Base-by-base conservation (phyloP, 768 basidiomycete genomes). In the Tephrocybe sp. region DNA sequence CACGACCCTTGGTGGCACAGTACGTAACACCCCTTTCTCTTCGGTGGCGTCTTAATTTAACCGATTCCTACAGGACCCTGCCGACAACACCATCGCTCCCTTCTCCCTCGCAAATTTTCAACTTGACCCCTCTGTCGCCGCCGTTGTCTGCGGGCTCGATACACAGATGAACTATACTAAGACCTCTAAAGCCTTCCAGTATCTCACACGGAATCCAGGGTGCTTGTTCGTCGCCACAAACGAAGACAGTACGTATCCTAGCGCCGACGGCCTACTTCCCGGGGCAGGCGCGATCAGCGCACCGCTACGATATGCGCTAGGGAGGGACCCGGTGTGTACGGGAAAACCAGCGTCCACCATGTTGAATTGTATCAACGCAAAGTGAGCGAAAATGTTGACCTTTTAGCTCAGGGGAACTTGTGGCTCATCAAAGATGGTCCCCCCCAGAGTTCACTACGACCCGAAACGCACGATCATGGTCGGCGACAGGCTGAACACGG, bases 141-240 rank as follows among this genome's bases (percentile, higher is more conserved):
- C 91, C 9, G 96, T 99, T 12, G 75, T 98, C n/a, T 95, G 93
- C 64, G 96, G 96, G 1, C 79, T 95, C 21, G 96, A 98, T 69
- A 79, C 78, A 19, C 73, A 76, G 57, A 77, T 97, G 64, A 97
- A 92, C 69, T 99, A 98, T 72, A 92, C 89, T 47, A 99, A 99
- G 71, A 73, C 92, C 45, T 89, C 87, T 9, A 96, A 93, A 68
- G 97, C 93, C 4, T 92, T 90, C 69, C 84, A 88, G 61, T 96
- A 95, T 68, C 77, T 98, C 43, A 84, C 80, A 32, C 80, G 83
- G n/a, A 87, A 91, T 69, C 78, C 83, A 16, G 84, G 71, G 18
- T 92, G 90, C 60, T 78, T 77, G 28, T 98, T 98, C 69, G 79
- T 99, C 52, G 86, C 83, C 30, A 98, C 96, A 3, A 98, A 98